Evolutionary conservation across 257 asterid genomes (phyloP).

Genomic region (Nicotiana tomentosiformis): DNA sequence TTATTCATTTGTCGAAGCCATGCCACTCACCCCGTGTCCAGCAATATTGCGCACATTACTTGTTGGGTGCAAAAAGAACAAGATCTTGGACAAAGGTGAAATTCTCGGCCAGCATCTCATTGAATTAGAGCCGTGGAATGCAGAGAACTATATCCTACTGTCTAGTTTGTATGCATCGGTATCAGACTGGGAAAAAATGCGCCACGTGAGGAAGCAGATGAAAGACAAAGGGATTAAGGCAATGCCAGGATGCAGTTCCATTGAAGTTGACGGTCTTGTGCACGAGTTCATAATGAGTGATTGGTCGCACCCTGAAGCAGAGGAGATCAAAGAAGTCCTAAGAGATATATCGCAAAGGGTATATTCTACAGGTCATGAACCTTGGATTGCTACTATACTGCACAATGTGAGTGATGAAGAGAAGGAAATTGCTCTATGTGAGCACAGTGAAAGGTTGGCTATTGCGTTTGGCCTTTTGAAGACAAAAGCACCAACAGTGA

Average conservation of each 20-base stretch:
- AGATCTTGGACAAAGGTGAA: constrained; percentile 45
- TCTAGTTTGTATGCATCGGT: constrained; percentile 53
- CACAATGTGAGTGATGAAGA: constrained; percentile 47
- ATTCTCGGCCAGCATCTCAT: constrained; percentile 40
- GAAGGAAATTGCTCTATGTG: constrained; percentile 55
- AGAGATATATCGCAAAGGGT: constrained; percentile 42
- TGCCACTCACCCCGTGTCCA: constrained; percentile 54
- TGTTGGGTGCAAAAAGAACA: constrained; percentile 51
- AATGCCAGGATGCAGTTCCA: constrained; percentile 56
- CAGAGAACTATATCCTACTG: constrained; percentile 60
- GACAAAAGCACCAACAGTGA: constrained; percentile 41
- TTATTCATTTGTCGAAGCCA: constrained; percentile 30
- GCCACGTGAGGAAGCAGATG: constrained; percentile 49
- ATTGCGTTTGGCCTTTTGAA: constrained; percentile 61
- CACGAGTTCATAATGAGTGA: constrained; percentile 58
- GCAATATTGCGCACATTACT: constrained; percentile 58
- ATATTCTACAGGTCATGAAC: constrained; percentile 41
- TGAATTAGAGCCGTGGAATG: constrained; percentile 49
- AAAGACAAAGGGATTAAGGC: constrained; percentile 47
- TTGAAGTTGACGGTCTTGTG: constrained; percentile 51
- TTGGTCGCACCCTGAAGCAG: constrained; percentile 57
- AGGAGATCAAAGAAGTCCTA: constrained; percentile 33
- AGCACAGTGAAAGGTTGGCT: constrained; percentile 64
- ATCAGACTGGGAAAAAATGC: constrained; percentile 59
- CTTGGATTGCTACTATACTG: constrained; percentile 49